Evolutionary conservation across 768 basidiomycete species (phyloP).

Genomic region (Cyclocybe aegerita): DNA sequence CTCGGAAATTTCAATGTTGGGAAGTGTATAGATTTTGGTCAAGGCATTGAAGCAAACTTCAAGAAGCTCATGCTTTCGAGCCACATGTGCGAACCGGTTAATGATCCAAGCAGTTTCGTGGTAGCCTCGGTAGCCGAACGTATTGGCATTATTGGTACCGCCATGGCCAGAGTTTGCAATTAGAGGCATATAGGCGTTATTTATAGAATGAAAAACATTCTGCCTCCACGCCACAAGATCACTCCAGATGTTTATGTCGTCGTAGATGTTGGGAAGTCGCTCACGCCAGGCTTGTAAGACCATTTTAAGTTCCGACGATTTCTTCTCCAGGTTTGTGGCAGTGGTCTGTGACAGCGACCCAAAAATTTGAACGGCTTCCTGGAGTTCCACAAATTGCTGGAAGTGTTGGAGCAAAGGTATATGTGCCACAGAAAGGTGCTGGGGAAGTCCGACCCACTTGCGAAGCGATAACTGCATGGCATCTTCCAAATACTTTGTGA

Average conservation of each 20-base stretch:
- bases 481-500: slow-evolving; percentile 87
- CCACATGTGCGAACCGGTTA: slow-evolving; percentile 98
- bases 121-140: slow-evolving; percentile 92
- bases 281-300: slow-evolving; percentile 97
- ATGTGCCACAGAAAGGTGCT: slow-evolving; percentile 87
- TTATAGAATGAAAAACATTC: slow-evolving; percentile 97
- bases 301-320: slow-evolving; percentile 93
- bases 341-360: slow-evolving; percentile 85
- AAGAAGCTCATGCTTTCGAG: slow-evolving; percentile 92
- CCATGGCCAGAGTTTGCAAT: slow-evolving; percentile 60
- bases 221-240: slow-evolving; percentile 99
- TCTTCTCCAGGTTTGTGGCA: slow-evolving; percentile 88
- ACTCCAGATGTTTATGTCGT: slow-evolving; percentile 98
- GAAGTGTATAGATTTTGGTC: slow-evolving; percentile 97
- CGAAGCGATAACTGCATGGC: slow-evolving; percentile 95
- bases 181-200: slow-evolving; percentile 92
- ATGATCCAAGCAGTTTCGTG: slow-evolving; percentile 99
- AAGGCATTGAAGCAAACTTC: slow-evolving; percentile 95
- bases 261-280: slow-evolving; percentile 90
- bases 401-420: slow-evolving; percentile 95
- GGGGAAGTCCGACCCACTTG: slow-evolving; percentile 92
- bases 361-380: slow-evolving; percentile 95
- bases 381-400: slow-evolving; percentile 97
- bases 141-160: slow-evolving; percentile 58
- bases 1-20: slow-evolving; percentile 99